phyloP scores from a whole-genome alignment of 345 rosid species.

The Arabis hirsuta region DNA sequence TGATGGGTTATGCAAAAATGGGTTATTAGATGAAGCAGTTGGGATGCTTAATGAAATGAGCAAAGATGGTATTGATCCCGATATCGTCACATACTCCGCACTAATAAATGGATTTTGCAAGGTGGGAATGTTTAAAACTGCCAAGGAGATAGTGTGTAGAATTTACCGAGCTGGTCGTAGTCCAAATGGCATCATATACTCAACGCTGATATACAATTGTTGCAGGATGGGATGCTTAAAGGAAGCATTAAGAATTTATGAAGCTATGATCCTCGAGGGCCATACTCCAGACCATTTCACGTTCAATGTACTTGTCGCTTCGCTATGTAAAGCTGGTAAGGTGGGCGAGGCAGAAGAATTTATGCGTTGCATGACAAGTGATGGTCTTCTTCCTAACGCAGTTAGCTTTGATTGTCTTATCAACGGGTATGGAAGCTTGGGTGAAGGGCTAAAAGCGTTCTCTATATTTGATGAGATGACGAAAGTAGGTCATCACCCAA shows the following conservation, averaged over 20 bases:
- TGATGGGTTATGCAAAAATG: constrained; percentile 75
- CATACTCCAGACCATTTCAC: constrained; percentile 55
- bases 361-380: constrained; percentile 59
- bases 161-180: constrained; percentile 65
- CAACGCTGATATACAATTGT: constrained; percentile 60
- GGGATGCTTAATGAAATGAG: constrained; percentile 61
- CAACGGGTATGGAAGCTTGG: constrained; percentile 61
- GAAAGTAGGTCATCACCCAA: constrained; percentile 64
- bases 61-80: constrained; percentile 63
- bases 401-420: constrained; percentile 71
- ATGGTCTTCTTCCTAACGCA: constrained; percentile 53
- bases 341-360: constrained; percentile 65
- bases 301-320: constrained; percentile 57
- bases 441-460: constrained; percentile 65
- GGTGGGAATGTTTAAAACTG: constrained; percentile 51
- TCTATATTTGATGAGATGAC: constrained; percentile 81
- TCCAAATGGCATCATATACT: constrained; percentile 64
- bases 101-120: constrained; percentile 78
- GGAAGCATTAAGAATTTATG: constrained; percentile 69
- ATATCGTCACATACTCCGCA: constrained; percentile 74
- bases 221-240: constrained; percentile 57
- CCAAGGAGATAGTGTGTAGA: constrained; percentile 68
- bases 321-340: constrained; percentile 76
- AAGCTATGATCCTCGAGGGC: constrained; percentile 59
- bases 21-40: constrained; percentile 63